These are phyloP conservation scores for Globisporangium megalacanthum DNA, from an alignment of 352 stramenopile species.

Conservation along the genomic window DNA sequence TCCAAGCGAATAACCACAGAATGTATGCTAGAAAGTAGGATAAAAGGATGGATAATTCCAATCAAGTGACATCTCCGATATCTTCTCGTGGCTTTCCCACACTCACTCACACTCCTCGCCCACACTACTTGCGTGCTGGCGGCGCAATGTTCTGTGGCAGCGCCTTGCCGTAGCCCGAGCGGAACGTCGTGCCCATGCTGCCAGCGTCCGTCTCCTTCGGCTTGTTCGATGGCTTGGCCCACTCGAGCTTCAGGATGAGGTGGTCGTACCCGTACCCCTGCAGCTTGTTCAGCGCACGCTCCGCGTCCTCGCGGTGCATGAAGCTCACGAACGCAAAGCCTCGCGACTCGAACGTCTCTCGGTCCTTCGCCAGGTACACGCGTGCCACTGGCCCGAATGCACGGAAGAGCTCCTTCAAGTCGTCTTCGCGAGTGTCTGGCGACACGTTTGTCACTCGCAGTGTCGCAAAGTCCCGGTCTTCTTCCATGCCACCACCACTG, in stretches of 20 bases:
- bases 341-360: slow-evolving; percentile 95
- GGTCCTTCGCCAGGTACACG: slow-evolving; percentile 98
- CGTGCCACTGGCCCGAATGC: slow-evolving; percentile 95
- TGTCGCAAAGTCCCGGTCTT: slow-evolving; percentile 83
- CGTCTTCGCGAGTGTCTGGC: slow-evolving; percentile 96
- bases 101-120: slow-evolving; percentile 4
- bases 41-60: too few relatives aligned
- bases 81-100: not conserved
- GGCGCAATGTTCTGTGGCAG: slow-evolving; percentile 82
- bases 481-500: slow-evolving; percentile 33
- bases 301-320: slow-evolving; percentile 94
- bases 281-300: slow-evolving; percentile 95
- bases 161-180: slow-evolving; percentile 85
- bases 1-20: too few relatives aligned
- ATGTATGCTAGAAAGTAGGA: too few relatives aligned
- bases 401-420: slow-evolving; percentile 98
- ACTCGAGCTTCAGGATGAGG: slow-evolving; percentile 99
- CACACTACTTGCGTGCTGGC: slow-evolving; percentile 65
- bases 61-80: not conserved
- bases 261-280: slow-evolving; percentile 98
- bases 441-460: slow-evolving; percentile 99
- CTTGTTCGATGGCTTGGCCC: slow-evolving; percentile 96
- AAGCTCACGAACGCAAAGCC: slow-evolving; percentile 99
- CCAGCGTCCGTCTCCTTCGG: slow-evolving; percentile 62
- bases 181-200: slow-evolving; percentile 84